Evolutionary conservation across 2,329 filamentous ascomycete genomes (phyloP).

Genomic region (Xylariomycetidae sp.): DNA sequence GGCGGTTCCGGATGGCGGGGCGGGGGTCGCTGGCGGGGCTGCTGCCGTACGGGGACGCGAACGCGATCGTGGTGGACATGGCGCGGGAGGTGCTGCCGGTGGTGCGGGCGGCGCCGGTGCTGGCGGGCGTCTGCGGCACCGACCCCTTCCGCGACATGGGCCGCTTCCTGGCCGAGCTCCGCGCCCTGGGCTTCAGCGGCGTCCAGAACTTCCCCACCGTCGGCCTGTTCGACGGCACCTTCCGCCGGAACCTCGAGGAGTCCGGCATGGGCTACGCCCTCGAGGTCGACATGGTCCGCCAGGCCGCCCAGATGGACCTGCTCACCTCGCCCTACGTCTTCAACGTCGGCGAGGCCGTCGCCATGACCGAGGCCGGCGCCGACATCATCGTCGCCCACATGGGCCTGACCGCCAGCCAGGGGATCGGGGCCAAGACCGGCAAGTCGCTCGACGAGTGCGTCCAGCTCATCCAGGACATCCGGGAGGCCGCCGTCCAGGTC

Average conservation of each 20-base stretch:
- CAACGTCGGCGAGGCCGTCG: slow-evolving; percentile 51
- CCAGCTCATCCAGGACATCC: slow-evolving; percentile 54
- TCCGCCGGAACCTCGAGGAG: slow-evolving; percentile 62
- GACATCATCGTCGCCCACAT: slow-evolving; percentile 65
- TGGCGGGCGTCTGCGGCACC: slow-evolving; percentile 65
- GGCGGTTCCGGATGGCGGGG: slow-evolving; percentile 67
- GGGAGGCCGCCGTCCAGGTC: slow-evolving; percentile 51
- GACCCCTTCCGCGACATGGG: slow-evolving; percentile 62
- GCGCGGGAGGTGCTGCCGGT: slow-evolving; percentile 61
- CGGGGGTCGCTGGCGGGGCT: slow-evolving; percentile 62
- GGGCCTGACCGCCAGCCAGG: slow-evolving; percentile 59
- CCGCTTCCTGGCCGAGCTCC: slow-evolving; percentile 53
- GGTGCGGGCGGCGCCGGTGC: slow-evolving; percentile 56
- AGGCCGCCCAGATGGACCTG: slow-evolving; percentile 53
- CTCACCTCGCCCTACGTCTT: slow-evolving; percentile 69
- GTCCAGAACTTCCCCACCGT: slow-evolving; percentile 72
- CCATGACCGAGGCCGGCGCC: slow-evolving; percentile 59
- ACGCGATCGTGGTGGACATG: slow-evolving; percentile 65
- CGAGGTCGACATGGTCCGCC: slow-evolving; percentile 60
- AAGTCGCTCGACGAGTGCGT: slow-evolving; percentile 61
- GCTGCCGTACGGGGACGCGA: slow-evolving; percentile 67
- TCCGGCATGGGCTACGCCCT: slow-evolving; percentile 63
- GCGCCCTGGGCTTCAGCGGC: slow-evolving; percentile 58
- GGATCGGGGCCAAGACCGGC: slow-evolving; percentile 57
- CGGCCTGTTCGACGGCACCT: slow-evolving; percentile 61